Percentiles rank a stretch among this genome's conserved stretches.
Conservation (phyloP, 1,139 yeast genomes). For the Taphrina populina region DNA sequence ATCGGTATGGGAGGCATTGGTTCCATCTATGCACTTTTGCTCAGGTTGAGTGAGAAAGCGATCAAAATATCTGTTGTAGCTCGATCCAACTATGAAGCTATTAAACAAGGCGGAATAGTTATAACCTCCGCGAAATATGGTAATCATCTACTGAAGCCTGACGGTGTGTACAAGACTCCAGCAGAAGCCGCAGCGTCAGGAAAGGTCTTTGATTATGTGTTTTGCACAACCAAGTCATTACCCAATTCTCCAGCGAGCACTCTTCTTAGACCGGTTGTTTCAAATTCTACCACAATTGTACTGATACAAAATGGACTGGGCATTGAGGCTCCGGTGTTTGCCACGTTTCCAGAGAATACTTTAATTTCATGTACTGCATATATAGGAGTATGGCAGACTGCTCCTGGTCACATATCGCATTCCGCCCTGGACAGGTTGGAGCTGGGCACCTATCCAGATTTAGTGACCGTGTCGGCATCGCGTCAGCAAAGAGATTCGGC, state of each 20-base stretch:
- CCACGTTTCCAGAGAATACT: slow-evolving; percentile 56
- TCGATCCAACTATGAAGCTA: slow-evolving; percentile 63
- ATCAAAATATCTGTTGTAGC: slow-evolving; percentile 54
- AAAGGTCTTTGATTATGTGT: slow-evolving; percentile 60
- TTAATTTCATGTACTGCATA: slow-evolving; percentile 64
- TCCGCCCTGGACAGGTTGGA: slow-evolving; percentile 55
- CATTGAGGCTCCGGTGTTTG: slow-evolving; percentile 61
- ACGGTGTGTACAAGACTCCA: slow-evolving; percentile 9
- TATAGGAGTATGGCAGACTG: slow-evolving; percentile 64
- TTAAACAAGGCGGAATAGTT: slow-evolving; percentile 56
- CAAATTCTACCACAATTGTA: slow-evolving; percentile 54
- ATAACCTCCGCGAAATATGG: slow-evolving; percentile 67
- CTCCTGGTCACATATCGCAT: slow-evolving; percentile 53
- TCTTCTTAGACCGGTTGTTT: slow-evolving; percentile 54
- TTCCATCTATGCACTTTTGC: slow-evolving; percentile 11
- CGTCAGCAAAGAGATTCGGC: background rate
- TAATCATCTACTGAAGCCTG: slow-evolving; percentile 35
- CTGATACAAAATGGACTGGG: slow-evolving; percentile 73
- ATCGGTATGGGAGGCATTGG: slow-evolving; percentile 24
- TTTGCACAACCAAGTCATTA: slow-evolving; percentile 67
- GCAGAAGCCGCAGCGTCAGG: slow-evolving; percentile 39
- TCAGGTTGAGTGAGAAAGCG: background rate
- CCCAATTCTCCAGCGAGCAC: slow-evolving; percentile 66
- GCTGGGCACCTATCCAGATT: slow-evolving; percentile 49
- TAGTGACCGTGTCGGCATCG: background rate